phyloP scores from a whole-genome alignment of 176 grass and related monocot genomes.

The Triticum turgidum region DNA sequence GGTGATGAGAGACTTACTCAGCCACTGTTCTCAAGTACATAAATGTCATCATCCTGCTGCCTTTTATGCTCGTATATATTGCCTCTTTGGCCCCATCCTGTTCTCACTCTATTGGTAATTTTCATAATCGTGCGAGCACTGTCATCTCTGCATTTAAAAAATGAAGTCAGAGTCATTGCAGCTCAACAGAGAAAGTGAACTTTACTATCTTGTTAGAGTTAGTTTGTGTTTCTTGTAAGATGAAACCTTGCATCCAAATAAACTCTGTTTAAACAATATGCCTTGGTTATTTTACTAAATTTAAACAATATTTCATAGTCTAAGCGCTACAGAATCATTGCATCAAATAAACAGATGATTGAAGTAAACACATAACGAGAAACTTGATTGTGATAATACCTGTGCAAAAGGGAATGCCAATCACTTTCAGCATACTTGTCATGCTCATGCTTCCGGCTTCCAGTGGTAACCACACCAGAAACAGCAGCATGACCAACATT shows the following conservation, averaged over 20 bases:
- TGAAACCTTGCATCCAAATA: too few species aligned
- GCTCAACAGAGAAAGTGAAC: not conserved
- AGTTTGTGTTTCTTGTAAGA: too few species aligned
- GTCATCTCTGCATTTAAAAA: slow-evolving; percentile 77
- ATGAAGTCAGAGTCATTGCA: slow-evolving; percentile 27
- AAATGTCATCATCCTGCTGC: slow-evolving; percentile 31
- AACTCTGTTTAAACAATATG: slow-evolving; percentile 2
- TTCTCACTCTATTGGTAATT: slow-evolving; percentile 84
- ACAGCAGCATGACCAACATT: slow-evolving; percentile 18
- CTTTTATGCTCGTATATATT: slow-evolving; percentile 47
- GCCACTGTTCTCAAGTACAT: slow-evolving; percentile 41
- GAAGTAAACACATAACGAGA: not conserved
- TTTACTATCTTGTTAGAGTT: slow-evolving; percentile 13
- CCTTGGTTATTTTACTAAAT: not conserved
- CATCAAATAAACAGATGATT: slow-evolving; percentile 24
- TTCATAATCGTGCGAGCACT: slow-evolving; percentile 68
- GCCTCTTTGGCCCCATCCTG: slow-evolving; percentile 86
- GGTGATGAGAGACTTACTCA: slow-evolving; percentile 44
- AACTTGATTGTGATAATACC: slow-evolving; percentile 41
- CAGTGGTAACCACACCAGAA: slow-evolving; percentile 26
- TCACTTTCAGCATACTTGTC: slow-evolving; percentile 46
- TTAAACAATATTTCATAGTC: not conserved
- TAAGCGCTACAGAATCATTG: not conserved
- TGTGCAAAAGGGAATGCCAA: slow-evolving; percentile 79
- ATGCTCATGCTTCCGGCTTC: slow-evolving; percentile 31